Evolutionary conservation across 352 stramenopile genomes (phyloP).

Genomic region (Pythium coloratum): DNA sequence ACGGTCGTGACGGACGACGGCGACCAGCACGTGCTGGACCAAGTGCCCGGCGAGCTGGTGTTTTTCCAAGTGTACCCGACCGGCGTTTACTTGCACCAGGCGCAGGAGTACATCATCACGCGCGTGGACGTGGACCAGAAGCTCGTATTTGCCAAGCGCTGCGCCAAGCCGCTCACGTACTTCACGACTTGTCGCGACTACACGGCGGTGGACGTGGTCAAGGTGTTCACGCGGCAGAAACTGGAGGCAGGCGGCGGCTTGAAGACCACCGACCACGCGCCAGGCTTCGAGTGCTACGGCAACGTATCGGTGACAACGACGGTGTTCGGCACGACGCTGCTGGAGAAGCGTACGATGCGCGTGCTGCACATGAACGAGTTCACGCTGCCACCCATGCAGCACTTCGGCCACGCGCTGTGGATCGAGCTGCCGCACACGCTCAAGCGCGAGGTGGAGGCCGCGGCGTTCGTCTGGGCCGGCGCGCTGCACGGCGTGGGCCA

Average conservation of each 20-base stretch:
- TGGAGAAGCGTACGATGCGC: conserved; percentile 80
- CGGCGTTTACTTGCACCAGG: conserved; percentile 92
- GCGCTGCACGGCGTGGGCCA: conserved; percentile 89
- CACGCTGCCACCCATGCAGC: conserved; percentile 94
- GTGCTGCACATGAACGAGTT: conserved; percentile 90
- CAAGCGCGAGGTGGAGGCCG: conserved; percentile 39
- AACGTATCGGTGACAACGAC: conserved; percentile 74
- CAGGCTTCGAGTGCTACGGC: conserved; percentile 54
- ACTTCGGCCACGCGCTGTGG: conserved; percentile 94
- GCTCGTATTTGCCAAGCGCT: conserved; percentile 71
- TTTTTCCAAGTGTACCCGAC: conserved; percentile 93
- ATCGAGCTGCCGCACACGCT: conserved; percentile 86
- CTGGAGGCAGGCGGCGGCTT: not conserved
- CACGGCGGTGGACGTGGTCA: conserved; percentile 86
- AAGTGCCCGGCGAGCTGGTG: conserved; percentile 79
- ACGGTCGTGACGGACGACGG: conserved; percentile 55
- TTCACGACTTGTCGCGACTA: conserved; percentile 87
- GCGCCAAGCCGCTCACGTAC: conserved; percentile 70
- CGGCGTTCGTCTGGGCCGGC: conserved; percentile 38
- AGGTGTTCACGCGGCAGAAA: conserved; percentile 37
- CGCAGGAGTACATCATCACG: conserved; percentile 88
- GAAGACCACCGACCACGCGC: not conserved
- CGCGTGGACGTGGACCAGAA: conserved; percentile 73
- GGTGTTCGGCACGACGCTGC: conserved; percentile 83
- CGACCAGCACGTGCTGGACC: conserved; percentile 71